Evolutionary conservation across 805 yeast genomes (phyloP), one percentile per base, ranked within the genome.

Genomic region (Kazachstania viticola): DNA sequence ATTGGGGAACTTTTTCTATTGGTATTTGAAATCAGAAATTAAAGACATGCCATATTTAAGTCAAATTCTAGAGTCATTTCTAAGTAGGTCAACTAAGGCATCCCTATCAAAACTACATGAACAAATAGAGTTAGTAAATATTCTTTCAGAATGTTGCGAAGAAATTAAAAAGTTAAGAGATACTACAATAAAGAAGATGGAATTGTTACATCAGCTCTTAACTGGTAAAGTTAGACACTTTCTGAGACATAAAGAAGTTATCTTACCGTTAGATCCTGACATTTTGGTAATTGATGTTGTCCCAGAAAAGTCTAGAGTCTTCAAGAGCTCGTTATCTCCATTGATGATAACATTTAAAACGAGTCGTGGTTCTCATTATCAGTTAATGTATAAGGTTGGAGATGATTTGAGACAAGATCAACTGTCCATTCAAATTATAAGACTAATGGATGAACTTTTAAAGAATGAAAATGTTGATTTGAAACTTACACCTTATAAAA

Each of bases 361-460:
- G 1, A 51, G 48, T 2, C 57, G 58, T 8, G 71, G 68, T 2
- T 57, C 52, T 0, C 62, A 58, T 32, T 91, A 84, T 53, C 75
- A 93, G 5, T 60, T 91, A 23, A 88, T 91, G 79, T 88, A 84
- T 60, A 91, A 91, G 55, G 80, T 81, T 31, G 99, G 99, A 11
- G 99, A 64, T 54, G 98, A 91, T 52, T 64, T 91, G 31, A 65
- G 97, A 37, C 99, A 91, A 55, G 99, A 91, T 61, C 99, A 91
- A 55, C 67, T 91, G 41, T 94, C 91, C n/a, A 80, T 85, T 30
- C 98, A 91, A 55, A 83, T 91, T 39, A 82, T 91, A 35, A 71
- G 78, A 35, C 61, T 91, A 37, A 91, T 91, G 94, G 95, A 91
- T 51, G 83, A 75, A 50, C 67, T 91, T 27, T 59, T 91, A 32